Evolutionary conservation across 2,329 filamentous ascomycete genomes (phyloP).

Genomic region (Trichoderma aggressivum): DNA sequence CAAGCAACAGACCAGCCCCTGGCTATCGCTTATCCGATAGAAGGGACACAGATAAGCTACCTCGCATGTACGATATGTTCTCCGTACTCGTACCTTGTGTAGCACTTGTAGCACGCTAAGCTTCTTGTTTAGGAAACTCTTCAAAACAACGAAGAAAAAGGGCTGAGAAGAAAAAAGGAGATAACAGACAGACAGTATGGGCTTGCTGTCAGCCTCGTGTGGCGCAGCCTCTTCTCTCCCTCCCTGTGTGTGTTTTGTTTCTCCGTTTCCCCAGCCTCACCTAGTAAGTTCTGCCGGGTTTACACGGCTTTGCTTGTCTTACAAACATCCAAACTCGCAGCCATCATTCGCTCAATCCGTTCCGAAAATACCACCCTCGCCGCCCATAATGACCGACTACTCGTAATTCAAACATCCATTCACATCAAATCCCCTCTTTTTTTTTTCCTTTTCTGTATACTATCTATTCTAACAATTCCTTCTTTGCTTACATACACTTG

Average conservation of each 20-base stretch:
- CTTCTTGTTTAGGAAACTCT: neutral
- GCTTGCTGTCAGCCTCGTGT: neutral
- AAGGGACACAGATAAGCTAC: neutral
- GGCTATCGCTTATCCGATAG: neutral
- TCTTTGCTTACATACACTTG: neutral
- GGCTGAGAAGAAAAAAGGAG: neutral
- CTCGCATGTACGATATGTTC: neutral
- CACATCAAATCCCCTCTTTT: neutral
- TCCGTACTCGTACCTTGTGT: no score
- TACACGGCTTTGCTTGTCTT: neutral
- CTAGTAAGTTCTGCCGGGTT: neutral
- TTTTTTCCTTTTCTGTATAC: neutral
- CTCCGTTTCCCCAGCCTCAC: neutral
- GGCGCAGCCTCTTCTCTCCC: neutral
- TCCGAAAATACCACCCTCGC: neutral
- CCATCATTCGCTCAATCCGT: neutral
- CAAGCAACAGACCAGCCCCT: neutral
- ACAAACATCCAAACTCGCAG: neutral
- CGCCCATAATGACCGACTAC: neutral
- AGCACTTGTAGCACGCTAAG: neutral
- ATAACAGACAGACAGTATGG: neutral
- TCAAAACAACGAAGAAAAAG: neutral
- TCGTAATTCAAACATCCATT: neutral
- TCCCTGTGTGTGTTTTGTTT: neutral
- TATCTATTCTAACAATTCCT: neutral